Conservation (phyloP, 108 stramenopile species). For the Seminavis robusta region DNA sequence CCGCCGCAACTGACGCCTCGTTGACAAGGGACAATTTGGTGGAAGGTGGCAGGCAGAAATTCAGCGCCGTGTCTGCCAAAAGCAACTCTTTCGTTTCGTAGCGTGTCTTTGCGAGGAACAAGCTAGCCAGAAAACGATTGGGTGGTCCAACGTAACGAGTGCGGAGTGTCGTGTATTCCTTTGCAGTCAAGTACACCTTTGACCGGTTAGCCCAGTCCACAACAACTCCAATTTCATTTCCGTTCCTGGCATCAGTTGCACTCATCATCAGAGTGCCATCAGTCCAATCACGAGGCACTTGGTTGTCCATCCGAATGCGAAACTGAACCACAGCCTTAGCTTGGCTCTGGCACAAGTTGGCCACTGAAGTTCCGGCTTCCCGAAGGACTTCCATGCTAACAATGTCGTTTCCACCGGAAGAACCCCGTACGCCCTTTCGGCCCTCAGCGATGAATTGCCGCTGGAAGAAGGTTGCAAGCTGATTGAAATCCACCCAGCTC, state of each 20-base stretch:
- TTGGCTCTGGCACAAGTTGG: constrained; percentile 57
- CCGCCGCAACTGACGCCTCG: constrained; percentile 42
- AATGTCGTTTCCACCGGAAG: constrained; percentile 23
- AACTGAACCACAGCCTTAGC: constrained; percentile 65
- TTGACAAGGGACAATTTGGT: constrained; percentile 34
- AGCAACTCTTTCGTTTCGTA: constrained; percentile 74
- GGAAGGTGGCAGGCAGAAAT: constrained; percentile 45
- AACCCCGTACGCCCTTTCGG: constrained; percentile 34
- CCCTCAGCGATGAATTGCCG: constrained; percentile 82
- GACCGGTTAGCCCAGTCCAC: constrained; percentile 66
- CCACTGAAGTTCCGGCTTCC: constrained; percentile 68
- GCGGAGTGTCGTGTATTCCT: constrained; percentile 37
- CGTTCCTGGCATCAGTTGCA: constrained; percentile 31
- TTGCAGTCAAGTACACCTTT: constrained; percentile 38
- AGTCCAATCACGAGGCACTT: constrained; percentile 55
- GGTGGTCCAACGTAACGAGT: constrained; percentile 61
- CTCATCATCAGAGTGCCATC: constrained; percentile 61
- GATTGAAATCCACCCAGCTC: constrained; percentile 70
- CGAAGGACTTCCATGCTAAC: constrained; percentile 76
- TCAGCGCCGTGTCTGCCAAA: constrained; percentile 53
- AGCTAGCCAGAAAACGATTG: constrained; percentile 52
- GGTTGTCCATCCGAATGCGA: constrained; percentile 35
- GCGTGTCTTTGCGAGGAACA: constrained; percentile 61
- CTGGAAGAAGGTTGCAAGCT: constrained; percentile 68
- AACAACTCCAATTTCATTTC: constrained; percentile 32